These are phyloP conservation scores for Scleroderma citrinum DNA, from an alignment of 768 basidiomycete genomes.

Conservation along the genomic window DNA sequence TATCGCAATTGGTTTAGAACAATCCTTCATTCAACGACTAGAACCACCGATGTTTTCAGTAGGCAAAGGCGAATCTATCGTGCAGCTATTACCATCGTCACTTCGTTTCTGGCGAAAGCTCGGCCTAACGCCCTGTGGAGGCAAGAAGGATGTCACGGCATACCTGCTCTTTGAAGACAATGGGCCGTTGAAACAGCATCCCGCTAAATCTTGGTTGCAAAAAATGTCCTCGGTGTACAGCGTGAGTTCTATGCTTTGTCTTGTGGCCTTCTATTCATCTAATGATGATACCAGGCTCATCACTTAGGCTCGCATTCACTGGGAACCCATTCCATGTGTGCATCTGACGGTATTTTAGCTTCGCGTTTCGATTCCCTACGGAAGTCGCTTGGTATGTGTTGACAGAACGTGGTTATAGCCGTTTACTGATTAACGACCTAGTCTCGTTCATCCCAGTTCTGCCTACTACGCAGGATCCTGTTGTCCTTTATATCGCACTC, in stretches of 20 bases:
- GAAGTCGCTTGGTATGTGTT: constrained; percentile 51
- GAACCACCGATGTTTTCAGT: constrained; percentile 57
- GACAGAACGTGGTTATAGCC: background rate
- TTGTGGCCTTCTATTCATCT: constrained; percentile 8
- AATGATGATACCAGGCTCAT: constrained; percentile 39
- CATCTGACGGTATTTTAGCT: constrained; percentile 53
- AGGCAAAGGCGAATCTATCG: constrained; percentile 59
- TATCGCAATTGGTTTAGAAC: constrained; percentile 1
- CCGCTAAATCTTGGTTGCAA: constrained; percentile 57
- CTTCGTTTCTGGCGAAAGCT: constrained; percentile 85
- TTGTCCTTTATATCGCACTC: constrained; percentile 66
- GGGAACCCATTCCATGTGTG: constrained; percentile 44
- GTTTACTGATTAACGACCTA: constrained; percentile 18
- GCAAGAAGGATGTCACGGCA: constrained; percentile 62
- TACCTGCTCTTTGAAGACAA: constrained; percentile 67
- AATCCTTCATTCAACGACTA: constrained; percentile 25
- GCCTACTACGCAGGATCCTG: constrained; percentile 30
- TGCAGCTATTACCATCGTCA: constrained; percentile 67
- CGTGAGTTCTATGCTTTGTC: constrained; percentile 35
- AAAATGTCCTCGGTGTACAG: constrained; percentile 49
- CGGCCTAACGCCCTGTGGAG: constrained; percentile 63
- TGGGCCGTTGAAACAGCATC: constrained; percentile 38
- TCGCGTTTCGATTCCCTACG: constrained; percentile 66
- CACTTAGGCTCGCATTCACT: constrained; percentile 52
- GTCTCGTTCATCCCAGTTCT: constrained; percentile 47